Evolutionary conservation across 805 yeast species (phyloP).

Genomic region (Candida sphagnicola): DNA sequence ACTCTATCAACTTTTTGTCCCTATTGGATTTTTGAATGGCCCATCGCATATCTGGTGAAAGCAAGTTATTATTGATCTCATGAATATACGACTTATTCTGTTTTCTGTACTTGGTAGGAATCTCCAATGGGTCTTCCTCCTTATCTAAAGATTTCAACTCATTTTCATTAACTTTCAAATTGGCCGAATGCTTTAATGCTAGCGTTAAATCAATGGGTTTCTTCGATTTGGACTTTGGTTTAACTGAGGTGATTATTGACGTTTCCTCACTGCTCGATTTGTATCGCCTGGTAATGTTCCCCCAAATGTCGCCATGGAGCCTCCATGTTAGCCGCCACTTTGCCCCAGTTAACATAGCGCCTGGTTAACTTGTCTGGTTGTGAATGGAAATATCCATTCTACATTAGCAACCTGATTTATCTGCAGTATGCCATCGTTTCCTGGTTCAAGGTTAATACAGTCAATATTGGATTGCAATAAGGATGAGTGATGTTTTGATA

Average conservation of each 20-base stretch:
- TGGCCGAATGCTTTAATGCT: slow-evolving; percentile 11
- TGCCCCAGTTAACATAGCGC: neutral
- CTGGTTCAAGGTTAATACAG: no score
- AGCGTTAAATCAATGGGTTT: slow-evolving; percentile 7
- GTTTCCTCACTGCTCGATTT: neutral
- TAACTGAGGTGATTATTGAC: neutral
- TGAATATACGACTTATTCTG: slow-evolving; percentile 7
- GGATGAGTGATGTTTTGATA: no score
- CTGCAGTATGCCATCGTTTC: no score
- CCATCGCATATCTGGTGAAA: slow-evolving; percentile 11
- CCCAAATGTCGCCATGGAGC: neutral
- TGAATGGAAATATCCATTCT: no score
- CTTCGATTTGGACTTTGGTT: neutral
- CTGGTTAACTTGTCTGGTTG: no score
- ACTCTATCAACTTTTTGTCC: neutral
- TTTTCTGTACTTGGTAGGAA: neutral
- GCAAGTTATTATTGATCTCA: slow-evolving; percentile 8
- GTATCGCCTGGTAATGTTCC: neutral
- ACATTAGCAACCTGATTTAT: no score
- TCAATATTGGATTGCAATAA: no score
- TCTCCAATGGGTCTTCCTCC: slow-evolving; percentile 4
- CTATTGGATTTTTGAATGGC: slow-evolving; percentile 9
- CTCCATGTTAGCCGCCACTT: neutral
- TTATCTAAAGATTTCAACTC: slow-evolving; percentile 9
- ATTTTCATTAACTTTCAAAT: slow-evolving; percentile 8